Conservation (phyloP, 768 basidiomycete genomes). For the Fomitopsis pulvina region DNA sequence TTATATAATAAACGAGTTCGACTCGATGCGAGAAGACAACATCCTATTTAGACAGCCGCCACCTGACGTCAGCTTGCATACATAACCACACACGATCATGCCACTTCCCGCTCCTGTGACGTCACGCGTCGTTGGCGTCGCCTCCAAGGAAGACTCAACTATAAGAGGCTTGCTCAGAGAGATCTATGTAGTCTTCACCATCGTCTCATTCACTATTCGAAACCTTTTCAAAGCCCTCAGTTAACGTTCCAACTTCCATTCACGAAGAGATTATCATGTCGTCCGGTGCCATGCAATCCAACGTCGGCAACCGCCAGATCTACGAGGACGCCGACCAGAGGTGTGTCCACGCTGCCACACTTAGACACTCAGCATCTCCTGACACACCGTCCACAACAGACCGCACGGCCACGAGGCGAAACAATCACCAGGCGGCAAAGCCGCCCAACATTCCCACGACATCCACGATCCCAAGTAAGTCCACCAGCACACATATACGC, state of each 20-base stretch:
- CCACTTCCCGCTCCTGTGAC: no score
- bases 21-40: no score
- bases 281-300: constrained; percentile 40
- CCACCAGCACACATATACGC: not conserved
- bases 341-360: constrained; percentile 28
- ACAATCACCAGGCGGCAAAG: constrained; percentile 19
- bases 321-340: constrained; percentile 44
- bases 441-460: constrained; percentile 28
- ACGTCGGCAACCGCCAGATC: constrained; percentile 41
- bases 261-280: no score
- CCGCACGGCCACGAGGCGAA: not conserved
- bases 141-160: no score
- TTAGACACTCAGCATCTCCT: no score
- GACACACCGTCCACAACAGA: no score
- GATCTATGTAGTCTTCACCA: not conserved
- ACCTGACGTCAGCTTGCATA: no score
- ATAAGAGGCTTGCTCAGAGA: not conserved
- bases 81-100: no score
- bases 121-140: not conserved
- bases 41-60: not conserved
- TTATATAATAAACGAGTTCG: no score
- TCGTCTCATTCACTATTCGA: not conserved
- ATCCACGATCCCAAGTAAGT: constrained; percentile 36
- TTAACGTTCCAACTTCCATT: no score
- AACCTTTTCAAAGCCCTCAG: no score